These are phyloP conservation scores for Basidioascus undulatus DNA, from an alignment of 768 basidiomycete species.

Conservation along the genomic window DNA sequence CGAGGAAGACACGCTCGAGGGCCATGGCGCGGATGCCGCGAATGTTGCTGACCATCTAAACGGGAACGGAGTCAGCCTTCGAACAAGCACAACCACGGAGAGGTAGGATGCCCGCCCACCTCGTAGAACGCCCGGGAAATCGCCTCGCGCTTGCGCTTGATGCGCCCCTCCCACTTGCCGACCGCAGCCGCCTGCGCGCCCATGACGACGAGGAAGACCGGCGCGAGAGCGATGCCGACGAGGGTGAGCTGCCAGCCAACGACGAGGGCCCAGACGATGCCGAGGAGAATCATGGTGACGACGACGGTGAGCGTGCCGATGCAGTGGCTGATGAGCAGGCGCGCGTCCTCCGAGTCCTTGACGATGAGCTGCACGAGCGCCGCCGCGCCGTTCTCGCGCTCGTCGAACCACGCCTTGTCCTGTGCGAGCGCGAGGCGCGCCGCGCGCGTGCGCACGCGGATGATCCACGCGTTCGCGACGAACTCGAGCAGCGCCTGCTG, in stretches of 20 bases:
- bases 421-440: slow-evolving; percentile 42
- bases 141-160: slow-evolving; percentile 67
- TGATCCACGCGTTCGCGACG: slow-evolving; percentile 49
- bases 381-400: slow-evolving; percentile 31
- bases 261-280: slow-evolving; percentile 68
- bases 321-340: slow-evolving; percentile 46
- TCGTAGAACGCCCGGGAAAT: slow-evolving; percentile 69
- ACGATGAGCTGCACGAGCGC: slow-evolving; percentile 48
- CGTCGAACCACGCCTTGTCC: slow-evolving; percentile 74
- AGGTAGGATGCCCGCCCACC: slow-evolving; percentile 27
- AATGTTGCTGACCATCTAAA: slow-evolving; percentile 51
- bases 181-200: slow-evolving; percentile 48
- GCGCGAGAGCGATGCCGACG: slow-evolving; percentile 64
- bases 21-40: slow-evolving; percentile 72
- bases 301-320: slow-evolving; percentile 51
- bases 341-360: slow-evolving; percentile 75
- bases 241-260: slow-evolving; percentile 82
- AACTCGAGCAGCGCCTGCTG: slow-evolving; percentile 66
- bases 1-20: slow-evolving; percentile 42
- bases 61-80: slow-evolving; percentile 1
- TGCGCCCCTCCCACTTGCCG: slow-evolving; percentile 43
- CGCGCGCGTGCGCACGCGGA: slow-evolving; percentile 30
- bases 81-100: not conserved
- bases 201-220: slow-evolving; percentile 55
- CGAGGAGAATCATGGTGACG: slow-evolving; percentile 51